phyloP scores from a whole-genome alignment of 2,329 filamentous ascomycete genomes.

The Pseudogymnoascus sp. region DNA sequence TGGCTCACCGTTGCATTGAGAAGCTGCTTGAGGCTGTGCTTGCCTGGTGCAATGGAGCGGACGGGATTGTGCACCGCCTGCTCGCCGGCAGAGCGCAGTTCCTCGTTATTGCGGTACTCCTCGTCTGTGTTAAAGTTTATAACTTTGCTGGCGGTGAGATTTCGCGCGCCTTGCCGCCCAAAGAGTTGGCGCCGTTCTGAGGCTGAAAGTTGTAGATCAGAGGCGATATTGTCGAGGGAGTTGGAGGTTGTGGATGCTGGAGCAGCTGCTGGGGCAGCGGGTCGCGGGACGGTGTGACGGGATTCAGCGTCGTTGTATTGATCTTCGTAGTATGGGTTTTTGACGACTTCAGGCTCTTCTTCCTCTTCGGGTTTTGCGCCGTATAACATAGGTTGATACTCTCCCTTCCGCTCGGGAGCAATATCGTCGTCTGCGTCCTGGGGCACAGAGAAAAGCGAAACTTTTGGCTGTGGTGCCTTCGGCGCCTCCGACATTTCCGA shows the following conservation, averaged over 20 bases:
- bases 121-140: slow-evolving; percentile 83
- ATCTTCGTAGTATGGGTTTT: slow-evolving; percentile 28
- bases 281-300: slow-evolving; percentile 22
- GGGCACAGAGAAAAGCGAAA: slow-evolving; percentile 65
- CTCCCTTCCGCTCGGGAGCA: slow-evolving; percentile 19
- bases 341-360: slow-evolving; percentile 14
- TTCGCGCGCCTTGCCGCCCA: slow-evolving; percentile 50
- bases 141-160: slow-evolving; percentile 52
- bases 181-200: slow-evolving; percentile 78
- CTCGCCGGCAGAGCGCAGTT: slow-evolving; percentile 63
- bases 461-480: slow-evolving; percentile 48
- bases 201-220: slow-evolving; percentile 71
- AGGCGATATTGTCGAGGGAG: slow-evolving; percentile 64
- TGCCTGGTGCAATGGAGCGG: slow-evolving; percentile 74
- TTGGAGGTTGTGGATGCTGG: slow-evolving; percentile 33
- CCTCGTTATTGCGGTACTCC: slow-evolving; percentile 83
- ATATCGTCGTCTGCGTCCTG: slow-evolving; percentile 29
- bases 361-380: slow-evolving; percentile 20
- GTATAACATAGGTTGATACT: slow-evolving; percentile 50
- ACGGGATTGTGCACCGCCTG: slow-evolving; percentile 72
- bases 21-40: slow-evolving; percentile 83
- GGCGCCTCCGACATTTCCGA: slow-evolving; percentile 17
- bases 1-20: slow-evolving; percentile 78
- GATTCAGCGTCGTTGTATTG: slow-evolving; percentile 24
- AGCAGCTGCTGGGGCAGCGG: slow-evolving; percentile 22